Percentiles rank a stretch among this genome's conserved stretches.
Conservation (phyloP, 2,329 filamentous ascomycete genomes). For the Capronia epimyces region DNA sequence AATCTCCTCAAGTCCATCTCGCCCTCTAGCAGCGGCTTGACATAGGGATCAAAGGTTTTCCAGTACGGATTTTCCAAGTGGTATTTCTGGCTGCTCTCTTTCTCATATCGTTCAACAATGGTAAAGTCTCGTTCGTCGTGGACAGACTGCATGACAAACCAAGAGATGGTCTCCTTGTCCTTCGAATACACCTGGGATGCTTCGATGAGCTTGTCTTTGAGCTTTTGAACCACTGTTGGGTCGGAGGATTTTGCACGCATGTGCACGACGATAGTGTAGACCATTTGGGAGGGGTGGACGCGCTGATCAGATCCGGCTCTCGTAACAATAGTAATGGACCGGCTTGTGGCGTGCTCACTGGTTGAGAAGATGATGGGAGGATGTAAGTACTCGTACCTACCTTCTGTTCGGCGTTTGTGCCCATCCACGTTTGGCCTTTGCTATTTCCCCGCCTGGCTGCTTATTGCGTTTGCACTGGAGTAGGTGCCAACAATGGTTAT, state of each 20-base stretch:
- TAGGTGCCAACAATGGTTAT: no score
- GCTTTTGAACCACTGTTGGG: conserved; percentile 57
- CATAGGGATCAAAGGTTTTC: conserved; percentile 66
- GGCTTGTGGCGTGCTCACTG: neutral
- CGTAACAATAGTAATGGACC: neutral
- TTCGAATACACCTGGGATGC: conserved; percentile 67
- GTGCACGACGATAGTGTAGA: conserved; percentile 31
- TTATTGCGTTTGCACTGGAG: no score
- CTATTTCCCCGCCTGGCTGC: no score
- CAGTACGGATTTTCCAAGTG: conserved; percentile 66
- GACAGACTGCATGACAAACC: conserved; percentile 73
- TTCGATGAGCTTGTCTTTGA: conserved; percentile 68
- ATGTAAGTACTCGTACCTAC: no score
- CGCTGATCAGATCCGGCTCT: neutral
- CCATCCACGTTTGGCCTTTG: no score
- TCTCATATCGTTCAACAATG: conserved; percentile 67
- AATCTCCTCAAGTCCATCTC: conserved; percentile 65
- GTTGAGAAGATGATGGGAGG: neutral
- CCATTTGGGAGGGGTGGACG: conserved; percentile 15
- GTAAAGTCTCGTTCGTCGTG: conserved; percentile 65
- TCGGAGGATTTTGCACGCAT: conserved; percentile 64
- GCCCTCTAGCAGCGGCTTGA: conserved; percentile 59
- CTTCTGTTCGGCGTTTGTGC: no score
- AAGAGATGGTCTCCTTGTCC: conserved; percentile 64
- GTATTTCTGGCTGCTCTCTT: conserved; percentile 60